A percentile compares a stretch with the other conserved stretches of the same genome.
These are phyloP conservation scores for Hypoxylon trugodes DNA, from an alignment of 495 filamentous ascomycete genomes.

Conservation along the genomic window DNA sequence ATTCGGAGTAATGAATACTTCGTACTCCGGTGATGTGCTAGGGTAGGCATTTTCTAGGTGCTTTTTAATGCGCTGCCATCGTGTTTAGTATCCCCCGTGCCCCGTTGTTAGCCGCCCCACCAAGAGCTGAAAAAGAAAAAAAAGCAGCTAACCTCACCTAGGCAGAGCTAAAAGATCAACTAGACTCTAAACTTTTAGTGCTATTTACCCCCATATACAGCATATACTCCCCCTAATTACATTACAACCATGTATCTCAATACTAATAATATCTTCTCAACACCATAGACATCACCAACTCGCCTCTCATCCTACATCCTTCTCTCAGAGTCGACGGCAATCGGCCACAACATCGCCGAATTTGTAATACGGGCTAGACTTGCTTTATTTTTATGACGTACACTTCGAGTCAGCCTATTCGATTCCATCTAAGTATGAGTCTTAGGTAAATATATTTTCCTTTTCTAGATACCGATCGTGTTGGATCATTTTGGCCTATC, in stretches of 20 bases:
- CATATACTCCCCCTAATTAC: too few species aligned
- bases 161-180: too few species aligned
- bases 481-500: not conserved
- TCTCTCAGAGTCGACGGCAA: constrained; percentile 7
- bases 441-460: constrained; percentile 7
- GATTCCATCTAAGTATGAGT: constrained; percentile 15
- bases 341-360: not conserved
- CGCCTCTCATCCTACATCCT: too few species aligned
- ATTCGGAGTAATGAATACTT: too few species aligned
- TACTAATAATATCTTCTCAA: not conserved
- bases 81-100: constrained; percentile 2
- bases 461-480: not conserved
- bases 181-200: too few species aligned
- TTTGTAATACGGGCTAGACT: constrained; percentile 27
- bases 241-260: not conserved
- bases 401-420: constrained; percentile 7
- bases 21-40: too few species aligned
- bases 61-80: too few species aligned
- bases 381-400: constrained; percentile 19
- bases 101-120: constrained; percentile 29
- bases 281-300: too few species aligned
- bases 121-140: constrained; percentile 4
- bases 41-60: too few species aligned
- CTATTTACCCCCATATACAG: too few species aligned
- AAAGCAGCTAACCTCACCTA: too few species aligned